Percentiles rank a stretch among this genome's conserved stretches.
Evolutionary conservation across 257 asterid genomes (phyloP).

Genomic region (Rhazya stricta): DNA sequence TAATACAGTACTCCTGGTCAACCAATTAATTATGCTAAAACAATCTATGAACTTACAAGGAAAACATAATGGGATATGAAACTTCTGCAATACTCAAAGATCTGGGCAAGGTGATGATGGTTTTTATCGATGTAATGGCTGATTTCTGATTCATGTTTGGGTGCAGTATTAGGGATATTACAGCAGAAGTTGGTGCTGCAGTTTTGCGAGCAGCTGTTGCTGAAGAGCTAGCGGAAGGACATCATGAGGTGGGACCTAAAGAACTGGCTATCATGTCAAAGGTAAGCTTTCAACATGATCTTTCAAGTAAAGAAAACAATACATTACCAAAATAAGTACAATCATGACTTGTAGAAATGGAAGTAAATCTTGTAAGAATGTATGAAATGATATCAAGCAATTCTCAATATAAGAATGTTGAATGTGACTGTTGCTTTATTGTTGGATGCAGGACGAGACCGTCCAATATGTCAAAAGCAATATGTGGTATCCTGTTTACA

Average conservation of each 20-base stretch:
- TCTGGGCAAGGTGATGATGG: neutral
- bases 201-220: slow-evolving; percentile 76
- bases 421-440: slow-evolving; percentile 2
- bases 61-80: neutral
- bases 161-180: slow-evolving; percentile 82
- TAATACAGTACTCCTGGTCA: neutral
- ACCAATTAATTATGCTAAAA: neutral
- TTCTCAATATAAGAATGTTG: neutral
- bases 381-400: neutral
- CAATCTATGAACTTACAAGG: neutral
- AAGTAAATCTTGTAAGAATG: neutral
- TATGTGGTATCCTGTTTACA: slow-evolving; percentile 94
- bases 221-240: slow-evolving; percentile 83
- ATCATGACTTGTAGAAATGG: neutral
- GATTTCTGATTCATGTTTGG: slow-evolving; percentile 18
- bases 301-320: neutral
- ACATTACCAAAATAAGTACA: neutral
- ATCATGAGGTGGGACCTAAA: slow-evolving; percentile 64
- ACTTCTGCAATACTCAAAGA: neutral
- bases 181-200: slow-evolving; percentile 96
- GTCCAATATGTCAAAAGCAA: slow-evolving; percentile 50
- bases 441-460: slow-evolving; percentile 69
- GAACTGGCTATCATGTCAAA: slow-evolving; percentile 72
- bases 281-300: slow-evolving; percentile 32
- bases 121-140: neutral